These are phyloP conservation scores for Aspergillus sp. DNA, from an alignment of 2,329 filamentous ascomycete species.

Conservation along the genomic window DNA sequence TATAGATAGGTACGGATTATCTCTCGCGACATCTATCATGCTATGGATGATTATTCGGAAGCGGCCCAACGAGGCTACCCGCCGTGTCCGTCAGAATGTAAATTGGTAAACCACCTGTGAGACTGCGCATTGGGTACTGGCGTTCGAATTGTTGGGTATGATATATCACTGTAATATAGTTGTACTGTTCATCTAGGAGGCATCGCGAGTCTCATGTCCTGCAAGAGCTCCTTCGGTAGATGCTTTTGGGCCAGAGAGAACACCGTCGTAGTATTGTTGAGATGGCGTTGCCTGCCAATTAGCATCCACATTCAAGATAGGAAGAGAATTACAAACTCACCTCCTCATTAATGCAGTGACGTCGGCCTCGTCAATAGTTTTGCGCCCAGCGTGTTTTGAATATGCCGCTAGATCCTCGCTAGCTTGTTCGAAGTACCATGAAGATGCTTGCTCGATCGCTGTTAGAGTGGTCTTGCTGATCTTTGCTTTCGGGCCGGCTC, in stretches of 20 bases:
- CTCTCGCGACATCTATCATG: conserved; percentile 87
- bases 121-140: conserved; percentile 32
- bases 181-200: conserved; percentile 29
- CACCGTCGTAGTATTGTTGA: conserved; percentile 67
- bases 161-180: conserved; percentile 18
- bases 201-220: conserved; percentile 63
- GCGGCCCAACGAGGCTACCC: conserved; percentile 69
- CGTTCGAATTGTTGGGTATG: conserved; percentile 30
- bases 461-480: conserved; percentile 72
- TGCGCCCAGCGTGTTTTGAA: conserved; percentile 76
- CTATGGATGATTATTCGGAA: conserved; percentile 93
- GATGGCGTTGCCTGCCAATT: conserved; percentile 70
- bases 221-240: conserved; percentile 77
- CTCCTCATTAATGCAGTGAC: conserved; percentile 79
- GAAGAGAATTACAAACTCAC: conserved; percentile 52
- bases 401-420: conserved; percentile 78
- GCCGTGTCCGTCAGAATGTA: conserved; percentile 73
- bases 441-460: conserved; percentile 75
- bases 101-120: conserved; percentile 58
- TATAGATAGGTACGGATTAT: conserved; percentile 74
- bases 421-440: conserved; percentile 90
- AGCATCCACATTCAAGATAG: conserved; percentile 19
- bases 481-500: conserved; percentile 65
- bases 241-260: conserved; percentile 84
- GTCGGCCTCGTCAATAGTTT: conserved; percentile 82